Conservation (phyloP, 441 rosid species). For the Arabidopsis lyrata region DNA sequence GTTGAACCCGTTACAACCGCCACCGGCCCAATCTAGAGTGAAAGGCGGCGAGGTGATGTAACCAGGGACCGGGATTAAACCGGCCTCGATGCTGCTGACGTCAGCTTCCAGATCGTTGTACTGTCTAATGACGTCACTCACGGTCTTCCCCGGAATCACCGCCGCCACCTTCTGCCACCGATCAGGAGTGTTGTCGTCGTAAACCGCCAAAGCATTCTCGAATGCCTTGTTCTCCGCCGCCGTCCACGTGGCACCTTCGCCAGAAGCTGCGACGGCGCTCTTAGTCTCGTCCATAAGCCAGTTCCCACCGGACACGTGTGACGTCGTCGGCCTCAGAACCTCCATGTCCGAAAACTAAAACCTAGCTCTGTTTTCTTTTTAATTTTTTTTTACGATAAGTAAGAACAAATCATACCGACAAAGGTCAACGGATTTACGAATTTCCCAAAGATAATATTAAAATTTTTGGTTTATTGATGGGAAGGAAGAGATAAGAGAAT, state of each 20-base stretch:
- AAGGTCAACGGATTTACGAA: background rate
- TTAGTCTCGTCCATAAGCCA: slow-evolving; percentile 59
- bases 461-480: background rate
- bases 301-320: slow-evolving; percentile 47
- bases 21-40: slow-evolving; percentile 62
- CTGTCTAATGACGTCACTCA: slow-evolving; percentile 66
- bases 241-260: slow-evolving; percentile 55
- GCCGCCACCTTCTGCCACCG: slow-evolving; percentile 75
- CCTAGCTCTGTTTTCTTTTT: slow-evolving; percentile 23
- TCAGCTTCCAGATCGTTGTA: slow-evolving; percentile 73
- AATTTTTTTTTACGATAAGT: slow-evolving; percentile 41
- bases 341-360: slow-evolving; percentile 53
- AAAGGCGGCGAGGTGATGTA: slow-evolving; percentile 62
- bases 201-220: slow-evolving; percentile 69
- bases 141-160: slow-evolving; percentile 76
- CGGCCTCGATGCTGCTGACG: slow-evolving; percentile 73
- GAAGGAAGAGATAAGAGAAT: slow-evolving; percentile 49
- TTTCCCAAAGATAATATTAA: background rate
- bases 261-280: slow-evolving; percentile 12
- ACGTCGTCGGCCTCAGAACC: slow-evolving; percentile 51
- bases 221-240: slow-evolving; percentile 70
- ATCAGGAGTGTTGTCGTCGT: slow-evolving; percentile 68
- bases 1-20: slow-evolving; percentile 59
- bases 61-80: slow-evolving; percentile 66
- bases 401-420: slow-evolving; percentile 32